Evolutionary conservation across 2,329 filamentous ascomycete genomes (phyloP), one percentile per base, ranked within the genome.

Genomic region (Polychaeton citri): DNA sequence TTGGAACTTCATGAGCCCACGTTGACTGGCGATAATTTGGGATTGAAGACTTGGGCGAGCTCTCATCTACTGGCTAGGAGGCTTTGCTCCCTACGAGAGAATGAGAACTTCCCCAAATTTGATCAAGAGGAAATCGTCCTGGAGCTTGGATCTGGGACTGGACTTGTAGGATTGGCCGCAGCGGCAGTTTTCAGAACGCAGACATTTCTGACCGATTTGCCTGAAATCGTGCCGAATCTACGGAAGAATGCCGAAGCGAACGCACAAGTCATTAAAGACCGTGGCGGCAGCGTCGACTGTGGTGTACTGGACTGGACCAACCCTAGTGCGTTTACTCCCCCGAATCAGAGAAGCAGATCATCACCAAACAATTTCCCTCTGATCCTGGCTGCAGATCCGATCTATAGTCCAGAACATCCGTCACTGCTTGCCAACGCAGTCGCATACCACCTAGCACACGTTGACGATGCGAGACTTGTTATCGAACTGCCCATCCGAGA

Each of bases 41-140:
- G 90, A 1, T 70, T 92, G 56, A 96, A 98, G 59, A 98, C 90
- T 0, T 96, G 90, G 90, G 84, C 82, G 1, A 88, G 86, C 0
- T 88, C 86, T 0, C 92, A 86, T 52, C 71, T 92, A 2, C 74
- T 96, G 4, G 81, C 88, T 0, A 79, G 74, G 46, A 75, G 81
- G 17, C 70, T 96, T 18, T 51, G 52, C 33, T 43, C 40, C 3
- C 52, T 69, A 13, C 43, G 32, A 15, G 30, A 41, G 15, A 38
- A 40, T 12, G 24, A 15, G 15, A 28, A 35, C 3, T 35, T 51
- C 16, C 43, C 45, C 5, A 20, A 37, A 12, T 30, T 40, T 6
- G 32, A 35, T 15, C 37, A 35, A 18, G 31, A 43, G 30, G 41
- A 57, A 19, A 5, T 21, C 9, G 63, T 71, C 5, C 67, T 96